Evolutionary conservation across 1,284 basidiomycete genomes (phyloP).

Genomic region (Malassezia japonica): DNA sequence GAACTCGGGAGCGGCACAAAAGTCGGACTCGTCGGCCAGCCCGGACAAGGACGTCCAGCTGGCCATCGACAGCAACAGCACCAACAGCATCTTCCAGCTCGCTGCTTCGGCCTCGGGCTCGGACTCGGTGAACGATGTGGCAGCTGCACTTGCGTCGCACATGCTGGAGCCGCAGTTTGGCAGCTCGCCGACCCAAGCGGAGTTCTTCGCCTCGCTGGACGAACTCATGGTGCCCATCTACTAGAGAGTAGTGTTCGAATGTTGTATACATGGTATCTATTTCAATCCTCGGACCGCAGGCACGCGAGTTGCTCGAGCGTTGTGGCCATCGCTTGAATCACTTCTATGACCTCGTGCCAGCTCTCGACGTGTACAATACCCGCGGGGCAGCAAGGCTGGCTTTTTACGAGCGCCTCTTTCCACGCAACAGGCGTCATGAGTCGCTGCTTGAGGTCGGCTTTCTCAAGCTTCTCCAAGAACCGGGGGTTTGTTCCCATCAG

Average conservation of each 20-base stretch:
- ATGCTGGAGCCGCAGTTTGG: slow-evolving; percentile 12
- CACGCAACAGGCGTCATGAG: not conserved
- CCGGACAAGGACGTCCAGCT: not conserved
- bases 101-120: not conserved
- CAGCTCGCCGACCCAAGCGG: not conserved
- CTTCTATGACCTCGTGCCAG: slow-evolving; percentile 7
- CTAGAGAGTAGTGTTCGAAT: not conserved
- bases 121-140: slow-evolving; percentile 9
- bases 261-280: not conserved
- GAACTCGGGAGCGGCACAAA: not conserved
- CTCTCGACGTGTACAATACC: not conserved
- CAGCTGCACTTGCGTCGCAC: slow-evolving; percentile 6
- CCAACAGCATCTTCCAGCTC: slow-evolving; percentile 12
- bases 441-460: no score
- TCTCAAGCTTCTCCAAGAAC: not conserved
- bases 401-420: not conserved
- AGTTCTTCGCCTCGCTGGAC: slow-evolving; percentile 16
- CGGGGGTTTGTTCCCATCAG: slow-evolving; percentile 22
- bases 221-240: slow-evolving; percentile 17
- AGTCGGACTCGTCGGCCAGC: not conserved
- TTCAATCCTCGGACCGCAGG: not conserved
- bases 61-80: slow-evolving; percentile 1
- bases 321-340: not conserved
- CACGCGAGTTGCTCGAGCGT: not conserved
- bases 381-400: not conserved